Evolutionary conservation across 2,329 filamentous ascomycete species (phyloP), one percentile per base, ranked within the genome.

Genomic region (Coniella vitis): DNA sequence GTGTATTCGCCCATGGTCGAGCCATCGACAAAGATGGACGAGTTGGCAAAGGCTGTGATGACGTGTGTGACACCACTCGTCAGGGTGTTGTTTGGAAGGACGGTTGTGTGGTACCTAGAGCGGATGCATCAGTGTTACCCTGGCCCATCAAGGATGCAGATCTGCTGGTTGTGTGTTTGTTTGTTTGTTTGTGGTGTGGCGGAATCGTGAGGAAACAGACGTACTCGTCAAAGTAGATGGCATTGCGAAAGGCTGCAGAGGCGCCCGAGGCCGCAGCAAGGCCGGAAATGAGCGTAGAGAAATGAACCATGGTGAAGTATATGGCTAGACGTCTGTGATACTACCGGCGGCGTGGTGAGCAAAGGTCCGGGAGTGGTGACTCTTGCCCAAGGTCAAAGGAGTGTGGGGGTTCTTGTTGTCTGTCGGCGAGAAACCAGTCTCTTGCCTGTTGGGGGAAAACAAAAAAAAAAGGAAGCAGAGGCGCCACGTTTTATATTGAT

Each of bases 31-130:
- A 81, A 81, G 8, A 69, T 58, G 2, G 67, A 65, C 0, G 74
- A 74, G 44, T 66, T 66, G 43, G 78, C 76, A 53, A 81, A 81
- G 2, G 70, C 69, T 54, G 78, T 74, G 51, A 77, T 71, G 25
- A 78, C 76, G 56, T 80, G 70, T 20, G 72, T 79, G 54, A 81
- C 69, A 21, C 70, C 64, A 2, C 64, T 56, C 0, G 71, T 73
- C 20, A 69, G 4, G 1, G 49, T 46, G 16, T 37, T 51, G 45
- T 48, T 48, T 7, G 52, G 52, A 12, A 52, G 38, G 1, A 48
- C 41, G 7, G 25, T 7, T 2, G 41, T 48, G 41, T 54, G 52
- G 22, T 48, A 54, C 17, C 52, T 54, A 19, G 14, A 7, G 17
- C 19, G 25, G 10, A 5, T 29, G 5, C 5, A 29, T 12, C 4